Percentiles rank a stretch among this genome's conserved stretches.
Conservation (phyloP, 305 asterid species). For the Fraxinus albicans region DNA sequence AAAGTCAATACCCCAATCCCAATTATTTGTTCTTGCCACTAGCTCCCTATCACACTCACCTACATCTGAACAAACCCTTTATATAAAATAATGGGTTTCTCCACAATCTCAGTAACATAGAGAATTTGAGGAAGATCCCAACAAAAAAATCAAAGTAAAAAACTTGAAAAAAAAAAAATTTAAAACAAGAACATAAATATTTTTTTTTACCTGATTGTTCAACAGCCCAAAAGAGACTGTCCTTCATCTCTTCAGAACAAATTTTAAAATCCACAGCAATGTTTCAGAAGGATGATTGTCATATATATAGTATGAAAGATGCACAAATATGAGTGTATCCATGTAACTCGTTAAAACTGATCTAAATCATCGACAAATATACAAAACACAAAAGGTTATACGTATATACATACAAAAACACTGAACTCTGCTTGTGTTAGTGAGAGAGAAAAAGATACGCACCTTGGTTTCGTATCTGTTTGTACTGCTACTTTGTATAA, state of each 20-base stretch:
- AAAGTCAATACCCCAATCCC: slow-evolving; percentile 44
- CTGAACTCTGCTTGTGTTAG: slow-evolving; percentile 1
- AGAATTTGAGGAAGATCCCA: slow-evolving; percentile 15
- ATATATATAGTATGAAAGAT: background rate
- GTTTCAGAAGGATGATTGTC: slow-evolving; percentile 22
- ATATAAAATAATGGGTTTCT: background rate
- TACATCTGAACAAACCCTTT: slow-evolving; percentile 15
- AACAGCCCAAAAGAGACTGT: slow-evolving; percentile 19
- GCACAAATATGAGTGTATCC: background rate
- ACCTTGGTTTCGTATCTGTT: slow-evolving; percentile 16
- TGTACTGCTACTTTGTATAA: background rate
- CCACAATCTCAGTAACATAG: slow-evolving; percentile 3
- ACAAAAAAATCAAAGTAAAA: background rate
- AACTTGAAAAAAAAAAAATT: background rate
- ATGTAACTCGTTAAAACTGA: background rate
- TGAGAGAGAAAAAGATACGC: slow-evolving; percentile 1
- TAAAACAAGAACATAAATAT: slow-evolving; percentile 17
- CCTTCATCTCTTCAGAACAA: slow-evolving; percentile 26
- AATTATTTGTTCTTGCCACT: slow-evolving; percentile 28
- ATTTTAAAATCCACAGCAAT: slow-evolving; percentile 30
- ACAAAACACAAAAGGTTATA: background rate
- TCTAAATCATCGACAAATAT: slow-evolving; percentile 8
- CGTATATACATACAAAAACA: slow-evolving; percentile 19
- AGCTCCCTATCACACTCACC: slow-evolving; percentile 20
- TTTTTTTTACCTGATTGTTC: slow-evolving; percentile 27